A percentile compares a stretch with the other conserved stretches of the same genome.
phyloP scores from a whole-genome alignment of 768 basidiomycete genomes.

The Russula vinacea region DNA sequence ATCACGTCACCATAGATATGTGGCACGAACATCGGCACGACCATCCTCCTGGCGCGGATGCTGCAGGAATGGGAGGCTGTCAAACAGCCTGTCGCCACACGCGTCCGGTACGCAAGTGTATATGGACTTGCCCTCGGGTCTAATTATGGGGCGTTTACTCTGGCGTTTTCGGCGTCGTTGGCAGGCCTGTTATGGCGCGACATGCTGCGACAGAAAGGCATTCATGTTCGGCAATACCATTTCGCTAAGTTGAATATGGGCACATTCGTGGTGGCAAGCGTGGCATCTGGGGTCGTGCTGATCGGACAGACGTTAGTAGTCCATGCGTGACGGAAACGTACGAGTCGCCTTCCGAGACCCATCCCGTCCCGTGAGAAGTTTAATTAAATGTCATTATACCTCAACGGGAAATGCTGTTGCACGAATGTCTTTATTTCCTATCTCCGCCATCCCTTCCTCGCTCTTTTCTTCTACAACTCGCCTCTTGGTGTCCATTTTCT shows the following conservation, averaged over 20 bases:
- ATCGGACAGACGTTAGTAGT: constrained; percentile 61
- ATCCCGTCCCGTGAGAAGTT: not conserved
- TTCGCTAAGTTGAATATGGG: constrained; percentile 80
- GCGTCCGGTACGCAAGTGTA: constrained; percentile 28
- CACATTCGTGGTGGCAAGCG: constrained; percentile 59
- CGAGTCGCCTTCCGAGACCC: not conserved
- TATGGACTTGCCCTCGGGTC: constrained; percentile 76
- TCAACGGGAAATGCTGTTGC: constrained; percentile 13
- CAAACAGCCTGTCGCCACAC: constrained; percentile 13
- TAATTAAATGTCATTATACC: constrained; percentile 22
- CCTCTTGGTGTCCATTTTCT: not conserved
- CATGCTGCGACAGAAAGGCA: constrained; percentile 71
- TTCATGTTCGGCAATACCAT: constrained; percentile 52
- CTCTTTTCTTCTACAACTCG: not conserved
- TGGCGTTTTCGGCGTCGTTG: constrained; percentile 84
- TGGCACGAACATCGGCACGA: constrained; percentile 89
- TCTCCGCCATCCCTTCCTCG: constrained; percentile 1
- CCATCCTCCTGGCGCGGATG: constrained; percentile 82
- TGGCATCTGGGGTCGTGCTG: constrained; percentile 66
- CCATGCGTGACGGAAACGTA: not conserved
- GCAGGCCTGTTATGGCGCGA: constrained; percentile 82
- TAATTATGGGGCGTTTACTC: constrained; percentile 88
- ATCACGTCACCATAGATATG: constrained; percentile 43
- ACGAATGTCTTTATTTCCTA: not conserved
- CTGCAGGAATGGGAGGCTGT: constrained; percentile 46